Evolutionary conservation across 805 yeast species (phyloP).

Genomic region (Yamadazyma scolyti): DNA sequence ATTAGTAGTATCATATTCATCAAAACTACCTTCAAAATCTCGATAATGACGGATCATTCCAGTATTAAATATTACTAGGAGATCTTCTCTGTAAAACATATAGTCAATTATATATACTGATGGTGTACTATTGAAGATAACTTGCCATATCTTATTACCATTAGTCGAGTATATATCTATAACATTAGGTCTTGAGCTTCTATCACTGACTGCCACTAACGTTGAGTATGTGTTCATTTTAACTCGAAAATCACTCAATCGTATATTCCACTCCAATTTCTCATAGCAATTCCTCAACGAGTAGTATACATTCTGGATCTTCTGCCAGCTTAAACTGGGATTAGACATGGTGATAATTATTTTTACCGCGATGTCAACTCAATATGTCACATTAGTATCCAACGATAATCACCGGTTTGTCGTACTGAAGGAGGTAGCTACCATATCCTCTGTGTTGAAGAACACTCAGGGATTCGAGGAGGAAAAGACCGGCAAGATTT

Average conservation of each 20-base stretch:
- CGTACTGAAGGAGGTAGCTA: slow-evolving; percentile 70
- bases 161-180: slow-evolving; percentile 34
- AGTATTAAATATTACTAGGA: slow-evolving; percentile 51
- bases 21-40: slow-evolving; percentile 67
- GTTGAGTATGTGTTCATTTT: slow-evolving; percentile 53
- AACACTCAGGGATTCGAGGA: slow-evolving; percentile 54
- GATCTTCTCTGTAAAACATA: slow-evolving; percentile 48
- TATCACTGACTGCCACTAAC: slow-evolving; percentile 48
- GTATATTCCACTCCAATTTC: slow-evolving; percentile 46
- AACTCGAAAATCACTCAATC: slow-evolving; percentile 38
- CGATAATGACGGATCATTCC: slow-evolving; percentile 56
- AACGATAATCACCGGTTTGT: slow-evolving; percentile 65
- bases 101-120: slow-evolving; percentile 52
- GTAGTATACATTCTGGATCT: slow-evolving; percentile 67
- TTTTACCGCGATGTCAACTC: not conserved
- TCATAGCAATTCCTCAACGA: slow-evolving; percentile 56
- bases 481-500: slow-evolving; percentile 55
- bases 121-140: slow-evolving; percentile 39
- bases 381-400: slow-evolving; percentile 64
- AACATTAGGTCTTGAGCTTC: slow-evolving; percentile 32
- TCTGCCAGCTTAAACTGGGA: slow-evolving; percentile 70
- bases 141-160: slow-evolving; percentile 32
- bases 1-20: slow-evolving; percentile 38
- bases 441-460: slow-evolving; percentile 57
- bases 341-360: slow-evolving; percentile 21